phyloP scores from a whole-genome alignment of 495 filamentous ascomycete species.

The Sordaria brevicollis region DNA sequence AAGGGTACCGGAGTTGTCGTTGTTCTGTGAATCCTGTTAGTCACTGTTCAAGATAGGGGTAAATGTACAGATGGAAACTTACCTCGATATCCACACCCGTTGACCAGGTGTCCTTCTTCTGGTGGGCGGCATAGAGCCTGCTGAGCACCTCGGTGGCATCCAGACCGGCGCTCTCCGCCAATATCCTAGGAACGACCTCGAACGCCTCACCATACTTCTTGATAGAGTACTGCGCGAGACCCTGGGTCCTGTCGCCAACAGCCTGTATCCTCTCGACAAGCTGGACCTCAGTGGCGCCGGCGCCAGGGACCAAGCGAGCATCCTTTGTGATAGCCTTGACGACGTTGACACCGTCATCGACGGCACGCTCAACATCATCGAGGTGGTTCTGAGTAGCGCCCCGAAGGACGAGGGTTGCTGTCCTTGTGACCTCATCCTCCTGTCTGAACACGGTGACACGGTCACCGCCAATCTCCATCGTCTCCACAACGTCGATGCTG shows the following conservation, averaged over 20 bases:
- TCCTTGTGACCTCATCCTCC: conserved; percentile 84
- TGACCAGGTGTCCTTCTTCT: conserved; percentile 78
- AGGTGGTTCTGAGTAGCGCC: conserved; percentile 97
- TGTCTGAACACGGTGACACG: conserved; percentile 97
- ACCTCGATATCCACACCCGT: conserved; percentile 88
- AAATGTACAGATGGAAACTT: conserved; percentile 7
- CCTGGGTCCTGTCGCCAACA: conserved; percentile 82
- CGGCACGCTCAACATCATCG: conserved; percentile 92
- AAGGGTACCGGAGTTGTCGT: conserved; percentile 66
- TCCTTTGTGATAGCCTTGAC: conserved; percentile 98
- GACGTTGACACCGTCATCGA: conserved; percentile 97
- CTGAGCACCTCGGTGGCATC: conserved; percentile 93
- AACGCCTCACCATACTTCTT: conserved; percentile 97
- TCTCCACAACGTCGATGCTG: conserved; percentile 88
- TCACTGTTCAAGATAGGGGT: not conserved
- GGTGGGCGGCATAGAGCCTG: conserved; percentile 83
- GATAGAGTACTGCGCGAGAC: conserved; percentile 88
- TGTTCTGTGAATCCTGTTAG: conserved; percentile 37
- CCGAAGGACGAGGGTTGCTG: conserved; percentile 87
- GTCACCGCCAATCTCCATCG: conserved; percentile 95
- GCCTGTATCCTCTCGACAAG: conserved; percentile 83
- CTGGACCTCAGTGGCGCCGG: conserved; percentile 93
- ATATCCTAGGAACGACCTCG: conserved; percentile 85
- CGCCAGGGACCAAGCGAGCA: conserved; percentile 80
- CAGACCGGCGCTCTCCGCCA: conserved; percentile 89